Evolutionary conservation across 1,284 basidiomycete genomes (phyloP).

Genomic region (Sphaerobolus stellatus): DNA sequence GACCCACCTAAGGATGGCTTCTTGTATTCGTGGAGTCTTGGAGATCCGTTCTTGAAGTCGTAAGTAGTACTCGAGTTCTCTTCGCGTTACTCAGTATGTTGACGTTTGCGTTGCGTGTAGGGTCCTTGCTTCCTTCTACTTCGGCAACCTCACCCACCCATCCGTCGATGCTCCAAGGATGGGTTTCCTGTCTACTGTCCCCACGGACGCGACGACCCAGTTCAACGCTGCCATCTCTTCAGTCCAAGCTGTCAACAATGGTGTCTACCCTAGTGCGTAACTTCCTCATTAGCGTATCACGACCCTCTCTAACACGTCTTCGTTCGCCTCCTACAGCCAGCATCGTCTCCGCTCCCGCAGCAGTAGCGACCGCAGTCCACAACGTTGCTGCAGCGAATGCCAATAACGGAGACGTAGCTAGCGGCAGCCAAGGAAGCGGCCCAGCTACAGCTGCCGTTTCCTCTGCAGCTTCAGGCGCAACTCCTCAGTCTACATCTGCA

Average conservation of each 20-base stretch:
- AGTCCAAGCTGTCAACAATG: slow-evolving; percentile 38
- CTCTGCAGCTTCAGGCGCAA: too few relatives aligned
- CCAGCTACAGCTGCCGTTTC: too few relatives aligned
- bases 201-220: slow-evolving; percentile 44
- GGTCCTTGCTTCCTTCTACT: slow-evolving; percentile 57
- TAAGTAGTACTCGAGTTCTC: slow-evolving; percentile 20
- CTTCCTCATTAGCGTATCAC: too few relatives aligned
- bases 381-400: too few relatives aligned
- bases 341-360: too few relatives aligned
- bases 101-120: slow-evolving; percentile 26
- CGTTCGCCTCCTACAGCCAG: too few relatives aligned
- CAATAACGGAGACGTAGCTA: too few relatives aligned
- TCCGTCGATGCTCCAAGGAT: slow-evolving; percentile 65
- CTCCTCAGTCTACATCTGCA: too few relatives aligned
- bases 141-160: slow-evolving; percentile 63
- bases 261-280: slow-evolving; percentile 49
- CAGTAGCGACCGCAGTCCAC: too few relatives aligned
- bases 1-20: slow-evolving; percentile 45
- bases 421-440: too few relatives aligned
- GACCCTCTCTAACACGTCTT: too few relatives aligned
- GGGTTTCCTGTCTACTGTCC: slow-evolving; percentile 67
- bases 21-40: slow-evolving; percentile 39
- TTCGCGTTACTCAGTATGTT: background rate
- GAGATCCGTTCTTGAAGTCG: slow-evolving; percentile 43
- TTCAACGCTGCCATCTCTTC: slow-evolving; percentile 40